phyloP scores from a whole-genome alignment of 805 yeast genomes.

The Yueomyces sp. region DNA sequence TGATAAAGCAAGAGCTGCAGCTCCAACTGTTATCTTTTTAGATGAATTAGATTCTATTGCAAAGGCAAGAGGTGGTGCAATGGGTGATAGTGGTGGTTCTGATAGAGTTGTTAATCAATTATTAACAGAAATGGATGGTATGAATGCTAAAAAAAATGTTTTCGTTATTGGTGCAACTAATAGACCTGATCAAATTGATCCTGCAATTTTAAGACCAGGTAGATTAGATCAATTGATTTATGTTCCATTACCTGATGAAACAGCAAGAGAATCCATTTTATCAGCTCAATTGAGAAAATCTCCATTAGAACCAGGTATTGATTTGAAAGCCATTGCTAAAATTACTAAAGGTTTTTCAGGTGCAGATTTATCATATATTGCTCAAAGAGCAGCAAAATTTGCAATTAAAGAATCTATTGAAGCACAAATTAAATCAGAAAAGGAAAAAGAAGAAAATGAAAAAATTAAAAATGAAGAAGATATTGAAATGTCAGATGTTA shows the following conservation, averaged over 20 bases:
- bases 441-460: constrained; percentile 27
- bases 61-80: constrained; percentile 94
- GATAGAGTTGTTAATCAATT: constrained; percentile 97
- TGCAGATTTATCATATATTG: constrained; percentile 95
- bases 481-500: constrained; percentile 32
- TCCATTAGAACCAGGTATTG: constrained; percentile 95
- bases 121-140: constrained; percentile 98
- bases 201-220: constrained; percentile 97
- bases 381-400: constrained; percentile 96
- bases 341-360: constrained; percentile 97
- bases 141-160: constrained; percentile 98
- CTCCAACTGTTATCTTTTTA: constrained; percentile 96
- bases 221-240: constrained; percentile 96
- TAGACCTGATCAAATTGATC: constrained; percentile 99
- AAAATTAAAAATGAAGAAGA: constrained; percentile 36
- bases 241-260: constrained; percentile 96
- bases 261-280: constrained; percentile 84
- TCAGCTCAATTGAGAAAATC: constrained; percentile 95
- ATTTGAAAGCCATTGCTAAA: constrained; percentile 76
- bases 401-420: constrained; percentile 97
- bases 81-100: constrained; percentile 96
- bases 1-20: constrained; percentile 98
- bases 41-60: constrained; percentile 97
- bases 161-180: constrained; percentile 99
- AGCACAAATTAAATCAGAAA: constrained; percentile 37